phyloP scores from a whole-genome alignment of 2,329 filamentous ascomycete species.

The Exophiala spinifera region DNA sequence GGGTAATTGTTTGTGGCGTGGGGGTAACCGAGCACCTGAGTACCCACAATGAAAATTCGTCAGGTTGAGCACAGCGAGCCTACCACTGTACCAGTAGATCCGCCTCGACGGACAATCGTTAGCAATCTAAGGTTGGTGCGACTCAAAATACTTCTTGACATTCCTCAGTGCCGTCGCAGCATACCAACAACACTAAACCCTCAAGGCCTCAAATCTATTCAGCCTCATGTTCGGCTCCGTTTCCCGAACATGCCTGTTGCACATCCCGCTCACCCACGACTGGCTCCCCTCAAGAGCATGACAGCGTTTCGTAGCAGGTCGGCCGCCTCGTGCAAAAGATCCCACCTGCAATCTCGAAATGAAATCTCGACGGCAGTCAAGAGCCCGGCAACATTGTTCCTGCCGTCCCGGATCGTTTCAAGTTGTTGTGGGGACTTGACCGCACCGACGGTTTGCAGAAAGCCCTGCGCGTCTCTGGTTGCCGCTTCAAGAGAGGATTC shows the following conservation, averaged over 20 bases:
- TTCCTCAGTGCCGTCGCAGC: no score
- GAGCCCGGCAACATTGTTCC: constrained; percentile 79
- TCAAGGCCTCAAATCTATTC: no score
- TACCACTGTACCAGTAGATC: no score
- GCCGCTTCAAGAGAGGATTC: constrained; percentile 53
- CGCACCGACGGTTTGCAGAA: constrained; percentile 69
- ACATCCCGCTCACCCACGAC: constrained; percentile 5
- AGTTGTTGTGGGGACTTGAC: constrained; percentile 74
- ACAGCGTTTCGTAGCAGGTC: constrained; percentile 78
- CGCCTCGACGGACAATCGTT: no score
- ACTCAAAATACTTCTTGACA: no score
- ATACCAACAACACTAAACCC: no score
- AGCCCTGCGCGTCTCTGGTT: constrained; percentile 73
- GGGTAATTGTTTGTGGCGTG: background rate
- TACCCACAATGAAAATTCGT: background rate
- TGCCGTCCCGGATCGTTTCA: constrained; percentile 61
- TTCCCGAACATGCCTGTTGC: no score
- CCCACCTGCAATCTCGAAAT: constrained; percentile 82
- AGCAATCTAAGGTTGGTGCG: no score
- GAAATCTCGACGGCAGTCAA: constrained; percentile 75
- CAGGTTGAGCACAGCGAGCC: no score
- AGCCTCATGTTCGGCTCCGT: no score
- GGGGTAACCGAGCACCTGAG: background rate
- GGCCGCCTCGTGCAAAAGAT: constrained; percentile 82
- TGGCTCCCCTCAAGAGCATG: constrained; percentile 20